Evolutionary conservation across 202 grass and related monocot genomes (phyloP).

Genomic region (Zizania palustris): DNA sequence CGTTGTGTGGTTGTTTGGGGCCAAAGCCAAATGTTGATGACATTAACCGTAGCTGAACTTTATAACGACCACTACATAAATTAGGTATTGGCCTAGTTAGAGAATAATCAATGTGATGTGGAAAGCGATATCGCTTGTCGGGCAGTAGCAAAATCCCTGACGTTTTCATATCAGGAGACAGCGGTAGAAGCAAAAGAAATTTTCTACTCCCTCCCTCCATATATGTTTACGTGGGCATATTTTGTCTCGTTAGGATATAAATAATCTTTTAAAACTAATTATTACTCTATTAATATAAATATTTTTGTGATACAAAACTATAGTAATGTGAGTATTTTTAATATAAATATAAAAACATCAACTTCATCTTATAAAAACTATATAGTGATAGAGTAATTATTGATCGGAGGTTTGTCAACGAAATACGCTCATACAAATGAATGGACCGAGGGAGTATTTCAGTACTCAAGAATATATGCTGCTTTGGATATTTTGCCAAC

Average conservation of each 20-base stretch:
- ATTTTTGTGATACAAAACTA: no score
- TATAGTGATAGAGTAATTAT: no score
- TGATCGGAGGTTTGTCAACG: no score
- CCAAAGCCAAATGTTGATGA: slow-evolving; percentile 1
- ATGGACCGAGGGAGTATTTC: neutral
- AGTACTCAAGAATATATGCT: neutral
- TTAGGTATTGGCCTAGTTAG: slow-evolving; percentile 9
- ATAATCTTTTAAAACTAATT: no score
- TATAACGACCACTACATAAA: slow-evolving; percentile 15
- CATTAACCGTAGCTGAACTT: neutral
- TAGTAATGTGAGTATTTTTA: no score
- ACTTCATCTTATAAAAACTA: no score
- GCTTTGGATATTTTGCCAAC: neutral
- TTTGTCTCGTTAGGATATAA: no score
- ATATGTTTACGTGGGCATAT: no score
- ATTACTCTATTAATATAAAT: no score
- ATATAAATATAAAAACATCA: no score
- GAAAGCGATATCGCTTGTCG: slow-evolving; percentile 32
- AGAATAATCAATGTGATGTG: slow-evolving; percentile 49
- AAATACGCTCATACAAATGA: no score
- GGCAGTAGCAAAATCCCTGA: neutral
- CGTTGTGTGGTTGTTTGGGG: neutral
- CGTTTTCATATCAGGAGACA: neutral
- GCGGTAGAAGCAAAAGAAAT: neutral
- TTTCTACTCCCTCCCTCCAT: no score